Evolutionary conservation across 1,284 basidiomycete species (phyloP).

Genomic region (Heterobasidion occidentale): DNA sequence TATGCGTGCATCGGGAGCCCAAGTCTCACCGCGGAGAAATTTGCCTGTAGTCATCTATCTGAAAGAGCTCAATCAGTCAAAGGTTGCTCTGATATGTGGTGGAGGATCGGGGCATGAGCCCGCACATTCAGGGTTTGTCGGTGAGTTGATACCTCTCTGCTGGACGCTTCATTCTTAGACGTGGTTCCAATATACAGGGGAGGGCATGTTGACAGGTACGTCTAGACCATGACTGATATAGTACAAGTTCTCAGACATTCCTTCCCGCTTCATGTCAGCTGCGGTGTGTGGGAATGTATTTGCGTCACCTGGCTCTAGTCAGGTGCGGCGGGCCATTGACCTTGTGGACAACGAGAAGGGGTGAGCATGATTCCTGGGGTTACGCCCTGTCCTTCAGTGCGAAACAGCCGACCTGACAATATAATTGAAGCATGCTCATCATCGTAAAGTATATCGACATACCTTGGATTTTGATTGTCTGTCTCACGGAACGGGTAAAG

Average conservation of each 20-base stretch:
- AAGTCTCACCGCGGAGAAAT: background rate
- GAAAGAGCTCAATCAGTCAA: conserved; percentile 45
- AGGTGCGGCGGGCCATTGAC: conserved; percentile 76
- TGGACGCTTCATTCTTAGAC: background rate
- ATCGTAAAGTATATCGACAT: conserved; percentile 63
- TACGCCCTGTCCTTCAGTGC: background rate
- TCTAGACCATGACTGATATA: background rate
- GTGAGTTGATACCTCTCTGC: conserved; percentile 25
- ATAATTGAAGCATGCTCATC: conserved; percentile 54
- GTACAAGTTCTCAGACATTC: conserved; percentile 2
- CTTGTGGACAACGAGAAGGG: conserved; percentile 74
- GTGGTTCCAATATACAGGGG: conserved; percentile 33
- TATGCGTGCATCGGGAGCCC: background rate
- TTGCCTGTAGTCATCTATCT: conserved; percentile 51
- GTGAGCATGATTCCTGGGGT: conserved; percentile 26
- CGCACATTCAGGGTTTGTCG: conserved; percentile 77
- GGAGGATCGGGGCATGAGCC: conserved; percentile 93
- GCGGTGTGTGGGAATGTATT: conserved; percentile 87
- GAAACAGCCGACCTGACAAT: conserved; percentile 3
- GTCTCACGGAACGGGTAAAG: conserved; percentile 23
- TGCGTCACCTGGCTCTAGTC: conserved; percentile 80
- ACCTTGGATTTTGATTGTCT: no score
- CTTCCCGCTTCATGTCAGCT: conserved; percentile 28
- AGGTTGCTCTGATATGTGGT: conserved; percentile 81
- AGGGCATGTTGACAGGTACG: conserved; percentile 71